Percentiles rank a stretch among this genome's conserved stretches.
Conservation (phyloP, 257 asterid species). For the Paulownia fortunei region DNA sequence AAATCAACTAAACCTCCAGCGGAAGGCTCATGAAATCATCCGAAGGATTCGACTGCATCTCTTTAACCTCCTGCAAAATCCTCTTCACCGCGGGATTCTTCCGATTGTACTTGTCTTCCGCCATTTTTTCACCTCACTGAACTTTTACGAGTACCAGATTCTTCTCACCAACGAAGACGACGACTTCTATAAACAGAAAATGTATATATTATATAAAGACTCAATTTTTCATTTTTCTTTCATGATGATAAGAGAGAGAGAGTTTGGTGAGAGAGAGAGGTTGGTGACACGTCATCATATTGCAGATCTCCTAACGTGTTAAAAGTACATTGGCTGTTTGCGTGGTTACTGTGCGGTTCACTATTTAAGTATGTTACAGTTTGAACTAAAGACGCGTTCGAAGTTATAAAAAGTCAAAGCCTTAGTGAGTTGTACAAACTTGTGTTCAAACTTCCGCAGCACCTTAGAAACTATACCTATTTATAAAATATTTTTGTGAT, state of each 20-base stretch:
- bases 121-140: slow-evolving; percentile 46
- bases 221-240: neutral
- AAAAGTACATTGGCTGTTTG: neutral
- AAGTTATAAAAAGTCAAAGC: too few species aligned
- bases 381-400: slow-evolving; percentile 1
- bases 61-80: slow-evolving; percentile 90
- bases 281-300: slow-evolving; percentile 29
- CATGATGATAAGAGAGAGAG: neutral
- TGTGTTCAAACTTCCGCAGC: too few species aligned
- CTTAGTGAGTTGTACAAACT: too few species aligned
- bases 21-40: slow-evolving; percentile 97
- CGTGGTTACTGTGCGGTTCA: neutral
- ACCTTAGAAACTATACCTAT: too few species aligned
- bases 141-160: slow-evolving; percentile 26
- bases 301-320: slow-evolving; percentile 11
- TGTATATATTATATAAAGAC: neutral
- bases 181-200: neutral
- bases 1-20: slow-evolving; percentile 61
- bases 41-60: slow-evolving; percentile 94
- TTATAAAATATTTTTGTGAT: too few species aligned
- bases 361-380: neutral
- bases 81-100: slow-evolving; percentile 94
- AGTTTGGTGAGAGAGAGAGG: neutral
- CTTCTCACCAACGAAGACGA: slow-evolving; percentile 16
- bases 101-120: slow-evolving; percentile 82